Evolutionary conservation across 2,329 filamentous ascomycete genomes (phyloP).

Genomic region (Nakataea oryzae): DNA sequence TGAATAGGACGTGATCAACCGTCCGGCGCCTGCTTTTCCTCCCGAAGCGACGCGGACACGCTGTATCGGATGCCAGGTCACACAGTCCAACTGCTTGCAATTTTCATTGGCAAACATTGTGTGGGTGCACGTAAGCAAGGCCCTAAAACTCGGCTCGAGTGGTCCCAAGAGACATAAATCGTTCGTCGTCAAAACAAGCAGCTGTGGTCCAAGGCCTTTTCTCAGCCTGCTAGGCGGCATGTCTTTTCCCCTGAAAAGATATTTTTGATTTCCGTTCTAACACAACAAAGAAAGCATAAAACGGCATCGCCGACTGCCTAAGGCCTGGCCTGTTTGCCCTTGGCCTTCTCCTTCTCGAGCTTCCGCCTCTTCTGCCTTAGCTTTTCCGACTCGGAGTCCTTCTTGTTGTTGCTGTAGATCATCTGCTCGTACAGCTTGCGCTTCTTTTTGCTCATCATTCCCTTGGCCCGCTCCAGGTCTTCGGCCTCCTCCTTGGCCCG

Average conservation of each 20-base stretch:
- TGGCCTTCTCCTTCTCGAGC: slow-evolving; percentile 58
- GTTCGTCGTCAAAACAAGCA: neutral
- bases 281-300: neutral
- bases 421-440: slow-evolving; percentile 96
- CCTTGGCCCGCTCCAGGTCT: slow-evolving; percentile 85
- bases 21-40: neutral
- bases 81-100: neutral
- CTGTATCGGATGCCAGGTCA: neutral
- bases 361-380: slow-evolving; percentile 83
- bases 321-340: slow-evolving; percentile 13
- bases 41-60: neutral
- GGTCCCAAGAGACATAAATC: too few relatives aligned
- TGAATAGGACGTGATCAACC: neutral
- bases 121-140: neutral
- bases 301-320: neutral
- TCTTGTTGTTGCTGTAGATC: slow-evolving; percentile 89
- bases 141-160: neutral
- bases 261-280: neutral
- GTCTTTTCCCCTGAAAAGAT: neutral
- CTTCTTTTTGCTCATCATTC: slow-evolving; percentile 98
- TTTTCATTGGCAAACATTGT: neutral
- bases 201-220: too few relatives aligned
- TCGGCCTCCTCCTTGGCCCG: slow-evolving; percentile 70
- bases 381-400: slow-evolving; percentile 80
- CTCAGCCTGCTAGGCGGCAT: too few relatives aligned